phyloP scores from a whole-genome alignment of 306 rosid genomes.

The Citrullus amarus region DNA sequence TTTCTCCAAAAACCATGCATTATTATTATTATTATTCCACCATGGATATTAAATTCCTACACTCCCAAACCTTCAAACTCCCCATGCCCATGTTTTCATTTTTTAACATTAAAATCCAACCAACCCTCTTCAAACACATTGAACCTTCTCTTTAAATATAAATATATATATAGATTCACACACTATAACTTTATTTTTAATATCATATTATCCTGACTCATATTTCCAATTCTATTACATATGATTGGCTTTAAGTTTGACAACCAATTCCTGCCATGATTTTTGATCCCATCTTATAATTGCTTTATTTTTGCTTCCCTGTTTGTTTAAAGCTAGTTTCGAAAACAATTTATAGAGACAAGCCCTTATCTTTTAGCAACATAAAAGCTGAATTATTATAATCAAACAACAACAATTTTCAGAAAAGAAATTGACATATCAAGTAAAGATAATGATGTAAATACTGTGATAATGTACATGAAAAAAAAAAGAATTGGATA shows the following conservation, averaged over 20 bases:
- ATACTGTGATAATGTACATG: background rate
- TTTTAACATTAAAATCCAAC: background rate
- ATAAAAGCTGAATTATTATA: background rate
- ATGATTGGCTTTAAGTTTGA: background rate
- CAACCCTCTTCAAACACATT: background rate
- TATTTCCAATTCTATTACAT: background rate
- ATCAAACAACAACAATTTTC: background rate
- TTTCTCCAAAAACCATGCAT: conserved; percentile 10
- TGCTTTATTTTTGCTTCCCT: background rate
- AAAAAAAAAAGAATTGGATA: background rate
- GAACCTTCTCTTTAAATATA: background rate
- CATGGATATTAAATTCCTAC: background rate
- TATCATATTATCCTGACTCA: background rate
- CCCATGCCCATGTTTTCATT: background rate
- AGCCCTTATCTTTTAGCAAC: background rate
- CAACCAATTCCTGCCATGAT: background rate
- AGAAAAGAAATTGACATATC: background rate
- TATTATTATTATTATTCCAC: background rate
- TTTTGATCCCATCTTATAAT: background rate
- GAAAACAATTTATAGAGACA: background rate
- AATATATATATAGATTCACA: background rate
- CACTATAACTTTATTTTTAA: background rate
- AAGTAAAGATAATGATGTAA: background rate
- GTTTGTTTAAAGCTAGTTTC: background rate
- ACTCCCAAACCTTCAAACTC: background rate